phyloP scores from a whole-genome alignment of 768 basidiomycete genomes.

The Suillus placidus region DNA sequence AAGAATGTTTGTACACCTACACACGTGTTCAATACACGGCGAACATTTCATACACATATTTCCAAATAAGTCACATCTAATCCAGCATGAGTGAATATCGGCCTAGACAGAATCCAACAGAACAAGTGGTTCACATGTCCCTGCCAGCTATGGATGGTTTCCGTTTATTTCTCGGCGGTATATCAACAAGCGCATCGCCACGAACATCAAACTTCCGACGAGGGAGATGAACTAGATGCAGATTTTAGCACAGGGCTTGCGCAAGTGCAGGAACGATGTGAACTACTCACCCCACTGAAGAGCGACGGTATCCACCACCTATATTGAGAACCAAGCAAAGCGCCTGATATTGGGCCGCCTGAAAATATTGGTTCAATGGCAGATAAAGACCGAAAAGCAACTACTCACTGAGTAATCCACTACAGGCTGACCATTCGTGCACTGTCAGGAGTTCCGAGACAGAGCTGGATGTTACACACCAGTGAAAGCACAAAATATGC shows the following conservation, averaged over 20 bases:
- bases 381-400: background rate
- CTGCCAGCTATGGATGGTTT: background rate
- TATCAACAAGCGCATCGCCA: background rate
- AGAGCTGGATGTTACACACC: background rate
- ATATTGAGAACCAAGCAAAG: conserved; percentile 3
- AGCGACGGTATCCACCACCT: background rate
- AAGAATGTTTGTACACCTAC: background rate
- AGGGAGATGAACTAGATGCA: background rate
- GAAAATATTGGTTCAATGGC: background rate
- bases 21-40: no score
- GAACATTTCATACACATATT: background rate
- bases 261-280: background rate
- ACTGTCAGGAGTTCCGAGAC: background rate
- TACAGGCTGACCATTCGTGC: background rate
- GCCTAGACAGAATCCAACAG: no score
- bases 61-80: no score
- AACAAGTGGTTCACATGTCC: no score
- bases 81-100: no score
- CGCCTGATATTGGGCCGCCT: conserved; percentile 1
- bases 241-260: background rate
- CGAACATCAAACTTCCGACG: background rate
- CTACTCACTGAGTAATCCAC: background rate
- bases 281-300: background rate
- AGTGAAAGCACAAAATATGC: background rate
- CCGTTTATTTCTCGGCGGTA: background rate